phyloP scores from a whole-genome alignment of 306 rosid species.

The Lagenaria siceraria region DNA sequence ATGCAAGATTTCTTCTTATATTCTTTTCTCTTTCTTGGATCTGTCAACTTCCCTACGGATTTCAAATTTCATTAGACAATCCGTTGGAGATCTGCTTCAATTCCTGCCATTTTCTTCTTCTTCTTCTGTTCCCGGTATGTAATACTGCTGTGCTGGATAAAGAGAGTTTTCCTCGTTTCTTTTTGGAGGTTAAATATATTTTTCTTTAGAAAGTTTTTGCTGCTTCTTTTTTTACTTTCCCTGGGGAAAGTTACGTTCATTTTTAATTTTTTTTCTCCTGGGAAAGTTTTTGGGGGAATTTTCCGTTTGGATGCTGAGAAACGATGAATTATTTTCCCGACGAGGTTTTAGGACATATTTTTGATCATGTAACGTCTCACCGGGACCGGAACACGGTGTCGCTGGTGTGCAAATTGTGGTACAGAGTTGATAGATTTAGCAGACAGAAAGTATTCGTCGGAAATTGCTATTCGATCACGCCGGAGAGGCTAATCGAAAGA shows the following conservation, averaged over 20 bases:
- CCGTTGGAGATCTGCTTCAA: neutral
- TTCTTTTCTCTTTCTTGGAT: neutral
- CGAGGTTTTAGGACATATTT: constrained; percentile 80
- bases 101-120: neutral
- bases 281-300: constrained; percentile 7
- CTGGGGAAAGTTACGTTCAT: neutral
- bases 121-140: neutral
- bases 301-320: constrained; percentile 17
- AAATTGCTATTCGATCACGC: constrained; percentile 72
- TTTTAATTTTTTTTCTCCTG: neutral
- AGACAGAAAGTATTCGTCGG: constrained; percentile 67
- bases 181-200: constrained; percentile 5
- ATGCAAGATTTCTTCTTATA: neutral
- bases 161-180: neutral
- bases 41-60: neutral
- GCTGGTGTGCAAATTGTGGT: constrained; percentile 83
- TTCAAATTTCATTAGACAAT: neutral
- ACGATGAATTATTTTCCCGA: constrained; percentile 88
- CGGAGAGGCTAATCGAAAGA: constrained; percentile 58
- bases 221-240: neutral
- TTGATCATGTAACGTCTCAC: constrained; percentile 58
- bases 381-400: constrained; percentile 73
- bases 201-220: neutral
- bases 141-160: neutral
- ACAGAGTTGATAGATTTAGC: constrained; percentile 55